These are phyloP conservation scores for Kewa caespitosa DNA, from an alignment of 179 eudicot species.

Conservation along the genomic window DNA sequence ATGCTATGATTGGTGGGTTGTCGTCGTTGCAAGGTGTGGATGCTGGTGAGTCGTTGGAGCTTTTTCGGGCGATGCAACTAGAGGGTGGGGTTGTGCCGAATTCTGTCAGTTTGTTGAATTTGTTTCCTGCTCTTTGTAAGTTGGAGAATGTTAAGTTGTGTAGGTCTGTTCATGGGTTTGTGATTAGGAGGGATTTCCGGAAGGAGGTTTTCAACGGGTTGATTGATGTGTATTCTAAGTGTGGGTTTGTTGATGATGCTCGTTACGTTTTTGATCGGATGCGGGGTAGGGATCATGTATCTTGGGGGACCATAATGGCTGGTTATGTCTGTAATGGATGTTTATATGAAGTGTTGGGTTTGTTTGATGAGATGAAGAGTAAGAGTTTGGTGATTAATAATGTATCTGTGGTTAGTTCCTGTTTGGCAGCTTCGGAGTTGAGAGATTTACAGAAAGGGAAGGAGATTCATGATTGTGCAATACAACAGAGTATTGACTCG, in stretches of 20 bases:
- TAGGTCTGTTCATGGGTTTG: constrained; percentile 53
- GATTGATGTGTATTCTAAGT: constrained; percentile 62
- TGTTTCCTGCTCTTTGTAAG: constrained; percentile 64
- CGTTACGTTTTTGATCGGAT: constrained; percentile 49
- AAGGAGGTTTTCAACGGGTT: constrained; percentile 54
- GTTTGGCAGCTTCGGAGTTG: constrained; percentile 61
- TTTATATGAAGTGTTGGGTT: constrained; percentile 41
- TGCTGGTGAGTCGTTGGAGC: constrained; percentile 30
- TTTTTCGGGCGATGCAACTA: constrained; percentile 46
- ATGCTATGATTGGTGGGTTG: constrained; percentile 63
- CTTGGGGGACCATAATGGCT: constrained; percentile 77
- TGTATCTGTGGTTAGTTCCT: constrained; percentile 59
- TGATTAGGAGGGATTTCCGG: constrained; percentile 43
- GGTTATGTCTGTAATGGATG: constrained; percentile 56
- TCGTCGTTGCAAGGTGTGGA: constrained; percentile 44
- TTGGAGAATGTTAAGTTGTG: constrained; percentile 41
- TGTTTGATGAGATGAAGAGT: constrained; percentile 50
- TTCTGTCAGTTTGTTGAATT: constrained; percentile 63
- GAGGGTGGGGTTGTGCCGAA: constrained; percentile 47
- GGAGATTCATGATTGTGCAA: constrained; percentile 46
- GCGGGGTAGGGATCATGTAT: constrained; percentile 46
- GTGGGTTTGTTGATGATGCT: constrained; percentile 43
- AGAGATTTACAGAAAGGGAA: constrained; percentile 47
- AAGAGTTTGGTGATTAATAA: constrained; percentile 40
- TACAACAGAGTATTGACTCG: constrained; percentile 33